These are phyloP conservation scores for Gonium pectorale DNA, from an alignment of 139 green algal genomes.

Conservation along the genomic window DNA sequence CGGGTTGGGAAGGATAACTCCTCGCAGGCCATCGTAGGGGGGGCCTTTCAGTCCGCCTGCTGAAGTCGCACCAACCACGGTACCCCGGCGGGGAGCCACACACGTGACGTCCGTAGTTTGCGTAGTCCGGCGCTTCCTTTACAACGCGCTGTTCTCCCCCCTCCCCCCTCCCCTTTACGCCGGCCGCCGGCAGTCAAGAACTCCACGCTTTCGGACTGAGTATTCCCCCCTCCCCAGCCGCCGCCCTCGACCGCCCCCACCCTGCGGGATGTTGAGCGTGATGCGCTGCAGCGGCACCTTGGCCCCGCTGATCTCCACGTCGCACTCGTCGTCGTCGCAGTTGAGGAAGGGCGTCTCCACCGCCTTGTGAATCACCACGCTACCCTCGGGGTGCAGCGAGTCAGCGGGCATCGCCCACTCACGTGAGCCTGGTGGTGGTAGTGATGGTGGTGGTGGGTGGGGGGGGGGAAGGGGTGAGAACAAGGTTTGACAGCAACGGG, in stretches of 20 bases:
- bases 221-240: too few species aligned
- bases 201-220: too few species aligned
- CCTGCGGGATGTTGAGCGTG: conserved; percentile 68
- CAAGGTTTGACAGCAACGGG: too few species aligned
- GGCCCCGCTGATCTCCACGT: conserved; percentile 62
- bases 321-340: conserved; percentile 64
- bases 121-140: too few species aligned
- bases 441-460: background rate
- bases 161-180: too few species aligned
- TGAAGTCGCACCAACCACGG: too few species aligned
- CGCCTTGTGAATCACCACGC: conserved; percentile 53
- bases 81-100: too few species aligned
- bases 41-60: too few species aligned
- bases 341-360: conserved; percentile 72
- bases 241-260: background rate
- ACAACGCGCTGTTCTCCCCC: too few species aligned
- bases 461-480: background rate
- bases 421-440: conserved; percentile 46
- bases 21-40: too few species aligned
- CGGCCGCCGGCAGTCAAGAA: too few species aligned
- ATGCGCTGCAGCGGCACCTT: conserved; percentile 84
- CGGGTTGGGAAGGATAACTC: background rate
- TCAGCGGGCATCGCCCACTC: conserved; percentile 66
- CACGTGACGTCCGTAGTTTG: too few species aligned
- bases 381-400: conserved; percentile 57